These are phyloP conservation scores for Aspergillus sp. DNA, from an alignment of 2,329 filamentous ascomycete genomes.

Conservation along the genomic window DNA sequence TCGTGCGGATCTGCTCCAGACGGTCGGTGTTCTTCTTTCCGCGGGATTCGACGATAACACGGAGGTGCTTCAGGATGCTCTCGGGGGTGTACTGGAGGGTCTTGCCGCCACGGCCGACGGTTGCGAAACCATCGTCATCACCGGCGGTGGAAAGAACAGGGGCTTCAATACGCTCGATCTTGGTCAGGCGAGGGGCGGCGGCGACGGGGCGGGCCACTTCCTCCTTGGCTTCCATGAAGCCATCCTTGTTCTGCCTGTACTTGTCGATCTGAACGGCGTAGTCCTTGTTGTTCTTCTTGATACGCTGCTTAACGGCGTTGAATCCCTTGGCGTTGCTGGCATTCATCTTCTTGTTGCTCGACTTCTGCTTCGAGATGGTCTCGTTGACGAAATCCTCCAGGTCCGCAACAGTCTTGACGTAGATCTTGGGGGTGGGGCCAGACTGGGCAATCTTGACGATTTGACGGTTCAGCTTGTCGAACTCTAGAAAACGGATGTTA, in stretches of 20 bases:
- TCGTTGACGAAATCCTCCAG: constrained; percentile 94
- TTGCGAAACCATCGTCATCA: constrained; percentile 85
- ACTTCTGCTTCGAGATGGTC: constrained; percentile 92
- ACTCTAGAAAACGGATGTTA: constrained; percentile 60
- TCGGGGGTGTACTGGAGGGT: constrained; percentile 91
- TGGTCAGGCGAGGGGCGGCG: constrained; percentile 54
- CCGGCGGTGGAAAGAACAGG: constrained; percentile 53
- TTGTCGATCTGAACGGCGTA: constrained; percentile 83
- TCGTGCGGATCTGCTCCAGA: constrained; percentile 88
- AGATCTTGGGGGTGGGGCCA: constrained; percentile 81
- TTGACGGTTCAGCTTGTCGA: constrained; percentile 90
- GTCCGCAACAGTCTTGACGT: constrained; percentile 90
- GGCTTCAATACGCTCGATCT: constrained; percentile 43
- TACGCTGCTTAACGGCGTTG: constrained; percentile 96
- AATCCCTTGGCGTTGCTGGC: constrained; percentile 89
- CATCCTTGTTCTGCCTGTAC: constrained; percentile 82
- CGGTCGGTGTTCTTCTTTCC: constrained; percentile 99
- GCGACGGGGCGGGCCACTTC: constrained; percentile 62
- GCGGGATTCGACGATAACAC: constrained; percentile 89
- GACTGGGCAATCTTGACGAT: constrained; percentile 75
- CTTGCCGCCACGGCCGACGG: constrained; percentile 85
- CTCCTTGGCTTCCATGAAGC: constrained; percentile 81
- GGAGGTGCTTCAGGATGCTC: constrained; percentile 96
- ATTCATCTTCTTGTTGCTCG: constrained; percentile 98
- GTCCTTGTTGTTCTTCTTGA: constrained; percentile 98